A percentile compares a stretch with the other conserved stretches of the same genome.
These are phyloP conservation scores for Penicillium psychrofluorescens DNA, from an alignment of 495 filamentous ascomycete species.

Conservation along the genomic window DNA sequence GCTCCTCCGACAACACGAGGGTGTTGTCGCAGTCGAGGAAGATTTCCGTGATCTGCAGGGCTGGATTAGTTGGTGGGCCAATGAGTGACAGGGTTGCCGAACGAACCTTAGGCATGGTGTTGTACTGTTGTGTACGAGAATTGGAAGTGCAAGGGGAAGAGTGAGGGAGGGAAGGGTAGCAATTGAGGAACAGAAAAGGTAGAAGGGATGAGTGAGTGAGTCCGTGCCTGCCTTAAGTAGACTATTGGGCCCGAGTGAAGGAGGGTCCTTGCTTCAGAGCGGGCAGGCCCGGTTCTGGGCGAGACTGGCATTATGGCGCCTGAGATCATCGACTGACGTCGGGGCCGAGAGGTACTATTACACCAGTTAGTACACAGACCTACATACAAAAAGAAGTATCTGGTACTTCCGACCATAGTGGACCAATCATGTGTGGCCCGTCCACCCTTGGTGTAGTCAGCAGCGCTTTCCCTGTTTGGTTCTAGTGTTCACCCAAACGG, in stretches of 20 bases:
- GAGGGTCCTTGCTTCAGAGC: too few species aligned
- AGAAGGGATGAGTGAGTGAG: too few species aligned
- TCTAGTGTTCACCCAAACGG: background rate
- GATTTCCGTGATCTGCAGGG: conserved; percentile 62
- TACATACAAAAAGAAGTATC: background rate
- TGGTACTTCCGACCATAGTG: background rate
- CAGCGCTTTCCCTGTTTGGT: background rate
- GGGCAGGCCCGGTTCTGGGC: too few species aligned
- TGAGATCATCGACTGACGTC: too few species aligned
- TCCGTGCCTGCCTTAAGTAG: too few species aligned
- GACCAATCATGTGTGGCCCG: background rate
- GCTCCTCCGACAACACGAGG: conserved; percentile 82
- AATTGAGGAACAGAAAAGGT: background rate
- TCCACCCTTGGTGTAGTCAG: background rate
- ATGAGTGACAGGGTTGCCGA: background rate
- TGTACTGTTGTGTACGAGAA: background rate
- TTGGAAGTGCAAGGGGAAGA: conserved; percentile 1
- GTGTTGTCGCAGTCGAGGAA: conserved; percentile 99
- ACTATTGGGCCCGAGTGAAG: too few species aligned
- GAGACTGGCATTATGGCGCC: too few species aligned
- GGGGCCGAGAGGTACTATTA: background rate
- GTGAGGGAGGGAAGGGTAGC: background rate
- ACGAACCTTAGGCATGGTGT: conserved; percentile 41
- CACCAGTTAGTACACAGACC: background rate
- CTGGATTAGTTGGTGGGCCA: conserved; percentile 14